Percentiles rank a stretch among this genome's conserved stretches.
phyloP scores from a whole-genome alignment of 2,329 filamentous ascomycete genomes.

The Moelleriella libera region DNA sequence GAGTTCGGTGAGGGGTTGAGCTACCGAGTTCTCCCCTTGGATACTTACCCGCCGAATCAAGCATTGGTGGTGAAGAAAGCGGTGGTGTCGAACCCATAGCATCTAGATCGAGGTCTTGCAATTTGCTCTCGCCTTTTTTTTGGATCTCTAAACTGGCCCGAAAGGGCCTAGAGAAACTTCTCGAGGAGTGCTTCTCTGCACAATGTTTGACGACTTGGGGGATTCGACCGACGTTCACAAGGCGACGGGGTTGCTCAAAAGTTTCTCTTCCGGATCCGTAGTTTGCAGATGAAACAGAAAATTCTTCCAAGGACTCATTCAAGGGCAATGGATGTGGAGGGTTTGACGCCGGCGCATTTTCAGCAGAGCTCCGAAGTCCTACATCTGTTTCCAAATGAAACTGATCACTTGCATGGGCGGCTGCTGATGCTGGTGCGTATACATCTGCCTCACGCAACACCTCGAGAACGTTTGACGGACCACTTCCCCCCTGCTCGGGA shows the following conservation, averaged over 20 bases:
- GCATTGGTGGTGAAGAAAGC: background rate
- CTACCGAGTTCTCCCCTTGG: background rate
- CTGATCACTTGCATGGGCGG: slow-evolving; percentile 5
- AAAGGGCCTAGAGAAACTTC: slow-evolving; percentile 81
- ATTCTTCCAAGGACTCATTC: too few relatives aligned
- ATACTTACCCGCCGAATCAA: background rate
- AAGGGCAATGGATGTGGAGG: too few relatives aligned
- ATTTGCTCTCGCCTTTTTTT: too few relatives aligned
- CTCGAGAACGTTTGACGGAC: slow-evolving; percentile 23
- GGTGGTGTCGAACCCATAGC: too few relatives aligned
- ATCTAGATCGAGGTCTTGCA: too few relatives aligned
- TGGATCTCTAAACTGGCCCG: slow-evolving; percentile 29
- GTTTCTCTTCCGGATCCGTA: background rate
- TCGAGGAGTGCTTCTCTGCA: slow-evolving; percentile 50
- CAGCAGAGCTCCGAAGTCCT: background rate
- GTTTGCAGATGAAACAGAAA: too few relatives aligned
- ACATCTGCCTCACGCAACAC: slow-evolving; percentile 36
- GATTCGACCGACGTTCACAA: slow-evolving; percentile 75
- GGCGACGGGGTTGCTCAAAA: slow-evolving; percentile 33
- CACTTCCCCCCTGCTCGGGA: slow-evolving; percentile 37
- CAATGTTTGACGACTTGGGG: slow-evolving; percentile 64
- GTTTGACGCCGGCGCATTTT: too few relatives aligned
- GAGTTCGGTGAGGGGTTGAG: too few relatives aligned
- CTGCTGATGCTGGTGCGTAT: slow-evolving; percentile 8
- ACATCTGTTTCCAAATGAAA: background rate